These are phyloP conservation scores for Cryphonectria japonica DNA, from an alignment of 2,329 filamentous ascomycete genomes.

Conservation along the genomic window DNA sequence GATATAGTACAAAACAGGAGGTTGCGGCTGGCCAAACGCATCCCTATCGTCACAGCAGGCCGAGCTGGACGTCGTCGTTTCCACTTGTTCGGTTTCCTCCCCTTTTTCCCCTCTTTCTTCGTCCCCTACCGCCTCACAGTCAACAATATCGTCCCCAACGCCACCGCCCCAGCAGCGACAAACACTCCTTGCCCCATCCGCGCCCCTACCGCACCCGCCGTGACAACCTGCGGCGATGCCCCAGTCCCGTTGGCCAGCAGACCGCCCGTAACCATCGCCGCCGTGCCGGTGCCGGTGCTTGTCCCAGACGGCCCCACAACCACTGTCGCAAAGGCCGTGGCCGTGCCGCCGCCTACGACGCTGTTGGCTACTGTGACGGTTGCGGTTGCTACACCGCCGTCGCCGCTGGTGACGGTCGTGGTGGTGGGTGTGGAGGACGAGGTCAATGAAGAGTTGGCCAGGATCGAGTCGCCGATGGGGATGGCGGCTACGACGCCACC, in stretches of 20 bases:
- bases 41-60: neutral
- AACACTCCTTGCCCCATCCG: neutral
- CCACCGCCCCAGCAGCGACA: neutral
- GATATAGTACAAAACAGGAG: neutral
- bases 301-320: constrained; percentile 11
- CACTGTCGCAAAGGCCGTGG: constrained; percentile 23
- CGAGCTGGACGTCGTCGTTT: too few species aligned
- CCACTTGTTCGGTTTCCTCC: neutral
- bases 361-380: constrained; percentile 4
- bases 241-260: neutral
- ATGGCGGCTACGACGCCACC: constrained; percentile 21
- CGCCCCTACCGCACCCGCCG: neutral
- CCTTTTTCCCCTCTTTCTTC: too few species aligned
- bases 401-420: neutral
- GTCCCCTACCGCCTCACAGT: neutral
- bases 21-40: neutral
- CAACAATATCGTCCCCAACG: neutral
- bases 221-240: neutral
- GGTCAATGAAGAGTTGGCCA: constrained; percentile 1
- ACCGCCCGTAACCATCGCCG: neutral
- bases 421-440: neutral
- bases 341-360: constrained; percentile 12
- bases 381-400: neutral
- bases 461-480: constrained; percentile 19
- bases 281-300: neutral